Base-by-base conservation (phyloP, 192 early-diverging fungal genomes). In the Gryganskiella cystojenkinii region DNA sequence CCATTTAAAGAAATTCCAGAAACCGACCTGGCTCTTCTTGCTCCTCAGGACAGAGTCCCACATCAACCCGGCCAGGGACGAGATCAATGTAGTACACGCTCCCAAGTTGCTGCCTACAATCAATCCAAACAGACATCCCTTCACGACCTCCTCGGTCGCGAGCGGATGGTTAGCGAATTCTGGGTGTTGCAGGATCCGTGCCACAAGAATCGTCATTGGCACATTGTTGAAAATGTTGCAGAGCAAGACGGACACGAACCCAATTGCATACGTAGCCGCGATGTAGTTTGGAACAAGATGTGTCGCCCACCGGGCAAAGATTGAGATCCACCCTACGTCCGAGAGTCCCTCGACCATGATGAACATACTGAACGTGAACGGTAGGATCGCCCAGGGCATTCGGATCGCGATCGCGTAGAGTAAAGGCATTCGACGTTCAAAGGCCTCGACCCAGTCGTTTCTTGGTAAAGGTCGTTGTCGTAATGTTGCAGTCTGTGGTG, bases 361-460 rank as follows among this genome's bases (percentile, higher is more conserved):
- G 82, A 97, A 97, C 92, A 95, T 94, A 22, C 93, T 91, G 31
- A 95, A 71, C 13, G 89, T 82, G 76, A 97, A 97, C 0, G 94
- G 92, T 13, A 93, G 71, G 20, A 97, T 87, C 4, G 76, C 69
- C 84, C 90, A 95, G 1, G 95, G 95, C 70, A 95, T 86, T 6
- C 94, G 84, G 37, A 64, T 65, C n/a, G 79, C 43, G 15, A 87
- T 85, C 22, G 82, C 62, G 43, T 72, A 49, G 1, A 91, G 61
- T 2, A 88, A 88, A 6, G 90, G 92, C 9, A 87, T 67, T 28
- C 73, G 71, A 40, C 56, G 35, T 27, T 59, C 47, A 22, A 71
- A 74, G 22, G 17, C 4, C 8, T n/a, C 15, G 15, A 14, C 44
- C 31, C 33, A 33, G 33, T 15, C 9, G 47, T 50, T 50, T n/a